These are phyloP conservation scores for Rostrohypoxylon terebratum DNA, from an alignment of 495 filamentous ascomycete genomes.

Conservation along the genomic window DNA sequence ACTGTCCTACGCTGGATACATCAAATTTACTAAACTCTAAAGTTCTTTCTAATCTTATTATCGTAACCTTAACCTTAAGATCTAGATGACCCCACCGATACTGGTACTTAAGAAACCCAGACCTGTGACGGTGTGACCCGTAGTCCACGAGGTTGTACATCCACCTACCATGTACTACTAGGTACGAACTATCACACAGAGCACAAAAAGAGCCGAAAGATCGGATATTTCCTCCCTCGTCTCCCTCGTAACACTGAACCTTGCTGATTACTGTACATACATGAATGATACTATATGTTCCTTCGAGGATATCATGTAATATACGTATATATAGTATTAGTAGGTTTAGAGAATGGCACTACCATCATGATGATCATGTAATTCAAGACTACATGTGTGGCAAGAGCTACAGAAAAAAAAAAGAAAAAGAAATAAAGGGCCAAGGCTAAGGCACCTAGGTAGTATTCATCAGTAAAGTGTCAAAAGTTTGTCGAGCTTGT, in stretches of 20 bases:
- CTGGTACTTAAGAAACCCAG: neutral
- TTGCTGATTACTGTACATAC: constrained; percentile 3
- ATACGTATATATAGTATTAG: neutral
- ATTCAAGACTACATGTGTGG: neutral
- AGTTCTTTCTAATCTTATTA: neutral
- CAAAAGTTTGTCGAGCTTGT: constrained; percentile 8
- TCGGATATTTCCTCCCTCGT: constrained; percentile 23
- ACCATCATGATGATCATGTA: neutral
- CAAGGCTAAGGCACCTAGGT: constrained; percentile 2
- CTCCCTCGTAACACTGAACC: neutral
- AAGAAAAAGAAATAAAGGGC: neutral
- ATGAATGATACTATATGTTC: neutral
- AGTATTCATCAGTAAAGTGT: constrained; percentile 13
- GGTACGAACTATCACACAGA: neutral
- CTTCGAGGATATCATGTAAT: neutral
- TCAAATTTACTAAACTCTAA: neutral
- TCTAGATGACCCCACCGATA: constrained; percentile 11
- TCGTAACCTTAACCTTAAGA: constrained; percentile 9
- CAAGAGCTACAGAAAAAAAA: neutral
- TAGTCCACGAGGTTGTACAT: neutral
- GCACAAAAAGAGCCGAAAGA: neutral
- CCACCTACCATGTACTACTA: neutral
- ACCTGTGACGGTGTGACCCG: too few relatives aligned
- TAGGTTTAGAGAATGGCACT: neutral
- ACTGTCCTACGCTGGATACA: too few relatives aligned